A percentile compares a stretch with the other conserved stretches of the same genome.
Evolutionary conservation across 2,329 filamentous ascomycete species (phyloP).

Genomic region (Zasmidium angulare): DNA sequence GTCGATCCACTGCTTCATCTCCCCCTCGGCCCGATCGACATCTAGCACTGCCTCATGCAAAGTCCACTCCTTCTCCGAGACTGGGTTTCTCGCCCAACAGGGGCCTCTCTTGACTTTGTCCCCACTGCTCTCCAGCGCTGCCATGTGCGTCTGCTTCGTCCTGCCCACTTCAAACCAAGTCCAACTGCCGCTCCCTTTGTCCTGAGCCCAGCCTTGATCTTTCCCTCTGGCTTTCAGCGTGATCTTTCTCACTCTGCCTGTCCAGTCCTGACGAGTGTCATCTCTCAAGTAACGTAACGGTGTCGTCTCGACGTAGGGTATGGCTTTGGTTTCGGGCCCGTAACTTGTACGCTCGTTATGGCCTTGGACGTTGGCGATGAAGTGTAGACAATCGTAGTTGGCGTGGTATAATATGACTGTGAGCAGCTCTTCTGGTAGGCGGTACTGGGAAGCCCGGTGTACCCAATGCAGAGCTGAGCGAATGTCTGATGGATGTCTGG

Average conservation of each 20-base stretch:
- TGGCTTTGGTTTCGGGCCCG: not conserved
- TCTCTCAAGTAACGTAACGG: slow-evolving; percentile 7
- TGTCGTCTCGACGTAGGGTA: slow-evolving; percentile 15
- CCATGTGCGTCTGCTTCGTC: slow-evolving; percentile 2
- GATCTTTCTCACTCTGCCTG: not conserved
- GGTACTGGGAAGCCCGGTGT: slow-evolving; percentile 7
- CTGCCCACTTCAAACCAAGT: slow-evolving; percentile 19
- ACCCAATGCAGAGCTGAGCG: slow-evolving; percentile 8
- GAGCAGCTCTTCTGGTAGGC: slow-evolving; percentile 15
- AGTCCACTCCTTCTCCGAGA: not conserved
- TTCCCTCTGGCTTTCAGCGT: slow-evolving; percentile 8
- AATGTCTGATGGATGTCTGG: slow-evolving; percentile 11
- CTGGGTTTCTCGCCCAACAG: slow-evolving; percentile 8
- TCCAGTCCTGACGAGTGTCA: not conserved
- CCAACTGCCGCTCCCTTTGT: slow-evolving; percentile 12
- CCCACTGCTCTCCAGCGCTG: not conserved
- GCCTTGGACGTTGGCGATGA: slow-evolving; percentile 3
- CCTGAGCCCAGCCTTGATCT: slow-evolving; percentile 19
- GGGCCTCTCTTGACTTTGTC: slow-evolving; percentile 10
- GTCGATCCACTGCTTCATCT: slow-evolving; percentile 9
- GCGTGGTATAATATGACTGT: slow-evolving; percentile 17
- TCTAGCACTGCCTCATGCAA: slow-evolving; percentile 4
- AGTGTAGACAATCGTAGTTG: slow-evolving; percentile 21
- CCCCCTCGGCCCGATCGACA: slow-evolving; percentile 1
- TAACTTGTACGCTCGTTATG: slow-evolving; percentile 5